These are phyloP conservation scores for Rhizophora apiculata DNA, from an alignment of 345 rosid genomes.

Conservation along the genomic window DNA sequence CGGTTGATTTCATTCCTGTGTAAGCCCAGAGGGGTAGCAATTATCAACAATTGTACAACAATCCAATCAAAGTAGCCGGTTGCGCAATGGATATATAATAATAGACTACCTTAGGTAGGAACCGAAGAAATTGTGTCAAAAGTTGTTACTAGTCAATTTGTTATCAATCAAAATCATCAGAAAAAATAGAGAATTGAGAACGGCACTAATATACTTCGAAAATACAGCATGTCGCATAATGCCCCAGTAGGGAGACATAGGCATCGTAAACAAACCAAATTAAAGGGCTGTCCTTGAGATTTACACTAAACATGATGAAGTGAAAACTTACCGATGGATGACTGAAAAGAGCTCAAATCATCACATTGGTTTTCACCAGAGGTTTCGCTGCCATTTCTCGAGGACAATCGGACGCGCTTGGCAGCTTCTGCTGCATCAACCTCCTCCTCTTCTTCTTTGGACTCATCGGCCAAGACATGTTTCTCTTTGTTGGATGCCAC, in stretches of 20 bases:
- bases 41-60: not conserved
- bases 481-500: constrained; percentile 26
- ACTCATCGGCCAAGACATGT: constrained; percentile 3
- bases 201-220: too few relatives aligned
- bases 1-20: constrained; percentile 30
- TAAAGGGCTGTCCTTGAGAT: not conserved
- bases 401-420: constrained; percentile 15
- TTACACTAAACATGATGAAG: not conserved
- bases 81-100: too few relatives aligned
- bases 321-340: constrained; percentile 44
- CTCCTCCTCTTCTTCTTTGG: not conserved
- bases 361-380: constrained; percentile 29
- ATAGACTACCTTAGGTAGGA: too few relatives aligned
- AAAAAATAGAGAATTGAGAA: too few relatives aligned
- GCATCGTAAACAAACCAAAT: too few relatives aligned
- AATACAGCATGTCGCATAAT: too few relatives aligned
- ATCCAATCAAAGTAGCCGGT: not conserved
- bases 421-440: not conserved
- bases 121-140: too few relatives aligned
- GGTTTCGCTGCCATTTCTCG: constrained; percentile 9
- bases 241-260: too few relatives aligned
- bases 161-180: too few relatives aligned
- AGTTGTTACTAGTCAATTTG: too few relatives aligned
- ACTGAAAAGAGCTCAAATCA: constrained; percentile 39
- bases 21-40: not conserved